Percentiles rank a stretch among this genome's conserved stretches.
These are phyloP conservation scores for Apophysomyces ossiformis DNA, from an alignment of 371 early-diverging fungal species.

Conservation along the genomic window DNA sequence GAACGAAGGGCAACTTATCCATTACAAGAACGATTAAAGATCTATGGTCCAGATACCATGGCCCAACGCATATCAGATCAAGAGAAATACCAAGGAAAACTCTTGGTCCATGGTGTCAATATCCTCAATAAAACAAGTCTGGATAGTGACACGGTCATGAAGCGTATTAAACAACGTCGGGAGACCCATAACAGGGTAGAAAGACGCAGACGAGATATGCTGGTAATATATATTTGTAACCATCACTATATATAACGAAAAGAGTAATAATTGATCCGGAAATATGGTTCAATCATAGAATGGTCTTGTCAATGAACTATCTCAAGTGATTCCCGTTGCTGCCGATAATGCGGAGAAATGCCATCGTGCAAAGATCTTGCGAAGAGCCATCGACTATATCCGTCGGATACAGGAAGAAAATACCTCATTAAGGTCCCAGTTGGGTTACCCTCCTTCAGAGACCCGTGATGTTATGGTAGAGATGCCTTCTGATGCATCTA, in stretches of 20 bases:
- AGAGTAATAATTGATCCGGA: too few species aligned
- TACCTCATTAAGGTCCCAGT: conserved; percentile 16
- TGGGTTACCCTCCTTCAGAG: conserved; percentile 9
- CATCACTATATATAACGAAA: too few species aligned
- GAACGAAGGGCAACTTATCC: conserved; percentile 30
- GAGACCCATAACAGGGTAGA: conserved; percentile 65
- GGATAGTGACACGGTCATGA: conserved; percentile 58
- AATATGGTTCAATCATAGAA: conserved; percentile 13
- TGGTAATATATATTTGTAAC: conserved; percentile 22
- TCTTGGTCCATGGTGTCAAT: conserved; percentile 58
- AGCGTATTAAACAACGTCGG: conserved; percentile 56
- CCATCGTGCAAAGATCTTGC: conserved; percentile 33
- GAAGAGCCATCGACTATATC: conserved; percentile 34
- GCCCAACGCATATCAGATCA: conserved; percentile 23
- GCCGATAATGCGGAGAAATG: conserved; percentile 22
- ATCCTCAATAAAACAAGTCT: conserved; percentile 59
- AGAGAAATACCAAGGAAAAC: conserved; percentile 22
- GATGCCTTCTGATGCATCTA: background rate
- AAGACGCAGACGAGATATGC: conserved; percentile 55
- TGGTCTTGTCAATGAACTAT: conserved; percentile 27
- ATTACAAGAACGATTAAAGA: conserved; percentile 28
- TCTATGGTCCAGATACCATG: conserved; percentile 31
- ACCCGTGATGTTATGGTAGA: background rate
- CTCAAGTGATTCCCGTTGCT: conserved; percentile 21
- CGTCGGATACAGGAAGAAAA: conserved; percentile 31